Evolutionary conservation across 495 filamentous ascomycete genomes (phyloP).

Genomic region (Aspergillus haitiensis): DNA sequence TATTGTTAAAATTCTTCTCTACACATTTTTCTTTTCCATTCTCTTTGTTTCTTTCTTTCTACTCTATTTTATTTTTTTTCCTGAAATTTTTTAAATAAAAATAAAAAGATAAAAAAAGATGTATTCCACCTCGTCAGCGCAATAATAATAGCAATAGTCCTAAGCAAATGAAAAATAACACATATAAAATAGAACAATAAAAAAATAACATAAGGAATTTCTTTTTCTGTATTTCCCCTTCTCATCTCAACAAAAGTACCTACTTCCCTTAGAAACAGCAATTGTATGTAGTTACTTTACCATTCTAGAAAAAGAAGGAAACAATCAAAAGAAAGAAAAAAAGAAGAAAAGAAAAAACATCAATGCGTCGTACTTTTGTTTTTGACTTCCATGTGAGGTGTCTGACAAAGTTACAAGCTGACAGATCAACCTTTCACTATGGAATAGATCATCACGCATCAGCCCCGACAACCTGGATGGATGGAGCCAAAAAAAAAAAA

Average conservation of each 20-base stretch:
- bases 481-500: background rate
- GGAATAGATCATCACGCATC: conserved; percentile 1
- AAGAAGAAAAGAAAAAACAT: background rate
- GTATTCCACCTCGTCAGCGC: no score
- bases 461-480: background rate
- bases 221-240: no score
- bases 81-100: background rate
- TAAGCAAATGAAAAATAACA: no score
- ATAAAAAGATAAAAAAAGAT: background rate
- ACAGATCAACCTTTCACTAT: background rate
- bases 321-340: background rate
- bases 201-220: no score
- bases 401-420: background rate
- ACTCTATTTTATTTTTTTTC: background rate
- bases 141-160: no score
- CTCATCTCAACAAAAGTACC: no score
- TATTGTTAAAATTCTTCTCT: background rate
- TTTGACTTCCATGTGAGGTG: background rate
- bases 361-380: background rate
- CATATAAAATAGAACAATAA: no score
- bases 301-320: background rate
- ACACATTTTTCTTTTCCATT: background rate
- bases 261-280: no score
- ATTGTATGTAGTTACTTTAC: no score
- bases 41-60: background rate